Evolutionary conservation across 1,284 basidiomycete genomes (phyloP).

Genomic region (Ustilago crameri): DNA sequence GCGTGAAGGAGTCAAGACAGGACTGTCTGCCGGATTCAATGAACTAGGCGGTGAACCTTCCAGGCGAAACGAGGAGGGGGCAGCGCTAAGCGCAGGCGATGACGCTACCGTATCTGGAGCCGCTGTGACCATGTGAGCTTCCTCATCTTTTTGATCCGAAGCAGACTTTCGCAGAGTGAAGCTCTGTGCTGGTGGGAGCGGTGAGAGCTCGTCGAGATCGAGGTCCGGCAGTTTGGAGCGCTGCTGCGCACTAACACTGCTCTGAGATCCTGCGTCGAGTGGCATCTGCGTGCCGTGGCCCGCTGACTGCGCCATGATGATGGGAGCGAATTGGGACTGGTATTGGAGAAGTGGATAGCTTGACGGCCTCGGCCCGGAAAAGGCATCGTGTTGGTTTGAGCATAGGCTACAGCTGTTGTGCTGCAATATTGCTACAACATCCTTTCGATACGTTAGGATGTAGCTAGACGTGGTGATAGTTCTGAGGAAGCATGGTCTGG

Average conservation of each 20-base stretch:
- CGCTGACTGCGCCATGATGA: slow-evolving; percentile 6
- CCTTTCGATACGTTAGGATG: neutral
- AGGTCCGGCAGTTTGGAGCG: slow-evolving; percentile 22
- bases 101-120: neutral
- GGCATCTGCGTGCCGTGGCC: neutral
- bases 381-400: too few relatives aligned
- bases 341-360: neutral
- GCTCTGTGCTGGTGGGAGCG: slow-evolving; percentile 35
- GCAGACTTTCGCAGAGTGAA: slow-evolving; percentile 13
- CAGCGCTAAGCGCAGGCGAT: slow-evolving; percentile 29
- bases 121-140: neutral
- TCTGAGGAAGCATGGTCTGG: too few relatives aligned
- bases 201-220: slow-evolving; percentile 43
- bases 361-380: too few relatives aligned
- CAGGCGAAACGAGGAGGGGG: slow-evolving; percentile 29
- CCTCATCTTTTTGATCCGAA: too few relatives aligned
- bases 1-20: neutral
- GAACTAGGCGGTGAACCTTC: slow-evolving; percentile 33
- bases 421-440: slow-evolving; percentile 2
- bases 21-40: slow-evolving; percentile 1
- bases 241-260: neutral
- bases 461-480: too few relatives aligned
- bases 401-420: too few relatives aligned
- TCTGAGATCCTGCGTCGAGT: neutral
- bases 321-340: neutral